phyloP scores from a whole-genome alignment of 2,329 filamentous ascomycete species.

The Penicillium sp. region DNA sequence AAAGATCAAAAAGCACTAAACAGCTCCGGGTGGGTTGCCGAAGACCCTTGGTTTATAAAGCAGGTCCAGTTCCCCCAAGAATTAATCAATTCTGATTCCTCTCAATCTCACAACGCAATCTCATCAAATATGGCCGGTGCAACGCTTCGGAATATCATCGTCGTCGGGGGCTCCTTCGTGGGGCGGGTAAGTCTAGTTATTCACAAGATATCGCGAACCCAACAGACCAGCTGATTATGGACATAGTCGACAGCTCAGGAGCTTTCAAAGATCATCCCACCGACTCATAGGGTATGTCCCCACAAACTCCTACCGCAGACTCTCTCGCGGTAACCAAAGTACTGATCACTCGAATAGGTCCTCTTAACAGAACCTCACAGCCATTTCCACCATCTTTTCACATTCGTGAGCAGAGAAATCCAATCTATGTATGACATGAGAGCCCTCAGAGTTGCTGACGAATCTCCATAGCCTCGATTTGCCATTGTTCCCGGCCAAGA shows the following conservation, averaged over 20 bases:
- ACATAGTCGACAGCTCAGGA: slow-evolving; percentile 42
- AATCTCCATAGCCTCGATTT: slow-evolving; percentile 39
- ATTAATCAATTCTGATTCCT: not conserved
- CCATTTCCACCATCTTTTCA: slow-evolving; percentile 46
- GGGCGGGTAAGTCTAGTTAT: slow-evolving; percentile 36
- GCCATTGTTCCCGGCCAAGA: slow-evolving; percentile 44
- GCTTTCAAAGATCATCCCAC: slow-evolving; percentile 41
- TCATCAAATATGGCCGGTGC: slow-evolving; percentile 34
- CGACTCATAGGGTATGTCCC: slow-evolving; percentile 42
- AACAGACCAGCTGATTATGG: slow-evolving; percentile 16
- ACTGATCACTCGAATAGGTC: slow-evolving; percentile 30
- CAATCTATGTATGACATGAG: not conserved
- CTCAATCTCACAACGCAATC: not conserved
- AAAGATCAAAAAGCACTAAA: not conserved
- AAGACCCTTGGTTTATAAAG: slow-evolving; percentile 1
- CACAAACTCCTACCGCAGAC: not conserved
- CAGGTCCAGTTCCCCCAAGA: not conserved
- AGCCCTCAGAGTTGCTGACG: not conserved
- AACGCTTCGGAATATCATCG: slow-evolving; percentile 43
- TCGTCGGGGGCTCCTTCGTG: slow-evolving; percentile 46
- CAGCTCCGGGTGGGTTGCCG: not conserved
- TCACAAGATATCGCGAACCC: not conserved
- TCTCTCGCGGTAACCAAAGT: not conserved
- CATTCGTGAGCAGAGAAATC: slow-evolving; percentile 37
- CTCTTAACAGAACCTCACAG: slow-evolving; percentile 44